These are phyloP conservation scores for Epichloe sp. DNA, from an alignment of 2,329 filamentous ascomycete genomes.

Conservation along the genomic window DNA sequence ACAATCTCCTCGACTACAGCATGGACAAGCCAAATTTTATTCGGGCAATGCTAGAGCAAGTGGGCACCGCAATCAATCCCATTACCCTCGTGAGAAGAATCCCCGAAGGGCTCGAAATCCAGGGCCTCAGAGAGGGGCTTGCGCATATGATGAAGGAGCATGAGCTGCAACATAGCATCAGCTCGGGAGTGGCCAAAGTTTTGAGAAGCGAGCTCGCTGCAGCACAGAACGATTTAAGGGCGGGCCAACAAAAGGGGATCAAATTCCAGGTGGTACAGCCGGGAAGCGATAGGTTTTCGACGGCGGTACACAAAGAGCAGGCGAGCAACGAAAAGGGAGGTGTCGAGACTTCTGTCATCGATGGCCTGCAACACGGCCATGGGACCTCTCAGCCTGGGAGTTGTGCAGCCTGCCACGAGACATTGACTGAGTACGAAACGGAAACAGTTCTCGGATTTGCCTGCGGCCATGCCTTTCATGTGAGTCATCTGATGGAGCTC, in stretches of 20 bases:
- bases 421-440: constrained; percentile 47
- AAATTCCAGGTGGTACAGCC: constrained; percentile 65
- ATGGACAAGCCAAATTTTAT: constrained; percentile 98
- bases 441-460: constrained; percentile 70
- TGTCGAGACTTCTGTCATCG: neutral
- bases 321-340: constrained; percentile 10
- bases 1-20: constrained; percentile 84
- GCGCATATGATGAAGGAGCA: constrained; percentile 89
- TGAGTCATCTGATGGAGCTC: constrained; percentile 52
- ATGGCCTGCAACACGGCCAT: constrained; percentile 14
- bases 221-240: constrained; percentile 69
- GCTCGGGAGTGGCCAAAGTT: constrained; percentile 75
- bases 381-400: constrained; percentile 34
- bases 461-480: constrained; percentile 72
- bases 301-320: constrained; percentile 11
- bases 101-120: constrained; percentile 83
- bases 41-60: constrained; percentile 78
- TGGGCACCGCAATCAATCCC: constrained; percentile 85
- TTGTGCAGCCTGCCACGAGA: constrained; percentile 43
- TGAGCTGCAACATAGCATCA: constrained; percentile 89
- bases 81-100: constrained; percentile 83
- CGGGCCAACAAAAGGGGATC: constrained; percentile 70
- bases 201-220: constrained; percentile 74
- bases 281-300: constrained; percentile 24
- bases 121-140: constrained; percentile 77